Percentiles rank a stretch among this genome's conserved stretches.
These are phyloP conservation scores for Blastocystis sp. DNA, from an alignment of 352 stramenopile genomes.

Conservation along the genomic window DNA sequence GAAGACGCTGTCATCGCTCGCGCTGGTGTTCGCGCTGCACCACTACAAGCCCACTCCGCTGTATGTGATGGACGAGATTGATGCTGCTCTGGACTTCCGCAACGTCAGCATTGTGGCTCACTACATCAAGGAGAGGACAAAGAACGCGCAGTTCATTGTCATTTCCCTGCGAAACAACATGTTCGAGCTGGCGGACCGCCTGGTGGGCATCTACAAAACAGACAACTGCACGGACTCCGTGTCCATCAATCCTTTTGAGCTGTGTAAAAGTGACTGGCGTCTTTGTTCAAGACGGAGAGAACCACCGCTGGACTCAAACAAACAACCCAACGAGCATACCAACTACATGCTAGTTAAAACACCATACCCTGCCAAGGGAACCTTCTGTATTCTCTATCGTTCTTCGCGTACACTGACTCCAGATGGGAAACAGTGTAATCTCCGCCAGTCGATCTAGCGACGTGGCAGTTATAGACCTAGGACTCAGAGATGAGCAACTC, in stretches of 20 bases:
- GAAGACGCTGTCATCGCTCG: constrained; percentile 95
- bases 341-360: neutral
- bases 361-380: constrained; percentile 46
- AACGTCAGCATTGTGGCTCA: constrained; percentile 99
- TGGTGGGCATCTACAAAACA: constrained; percentile 99
- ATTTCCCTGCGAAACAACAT: constrained; percentile 99
- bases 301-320: neutral
- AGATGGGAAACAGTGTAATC: constrained; percentile 5
- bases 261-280: constrained; percentile 27
- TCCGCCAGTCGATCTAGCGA: neutral
- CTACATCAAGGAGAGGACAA: constrained; percentile 99
- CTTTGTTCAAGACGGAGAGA: constrained; percentile 20
- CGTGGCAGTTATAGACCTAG: constrained; percentile 48
- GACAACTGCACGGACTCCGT: constrained; percentile 97
- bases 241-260: constrained; percentile 88
- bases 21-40: constrained; percentile 98
- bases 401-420: neutral
- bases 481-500: neutral
- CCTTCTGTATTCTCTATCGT: neutral
- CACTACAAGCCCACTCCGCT: constrained; percentile 98
- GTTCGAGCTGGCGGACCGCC: constrained; percentile 96
- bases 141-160: constrained; percentile 99
- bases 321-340: neutral
- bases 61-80: constrained; percentile 88
- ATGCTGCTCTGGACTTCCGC: constrained; percentile 92